Evolutionary conservation across 352 stramenopile species (phyloP).

Genomic region (Phytophthora pluvialis): DNA sequence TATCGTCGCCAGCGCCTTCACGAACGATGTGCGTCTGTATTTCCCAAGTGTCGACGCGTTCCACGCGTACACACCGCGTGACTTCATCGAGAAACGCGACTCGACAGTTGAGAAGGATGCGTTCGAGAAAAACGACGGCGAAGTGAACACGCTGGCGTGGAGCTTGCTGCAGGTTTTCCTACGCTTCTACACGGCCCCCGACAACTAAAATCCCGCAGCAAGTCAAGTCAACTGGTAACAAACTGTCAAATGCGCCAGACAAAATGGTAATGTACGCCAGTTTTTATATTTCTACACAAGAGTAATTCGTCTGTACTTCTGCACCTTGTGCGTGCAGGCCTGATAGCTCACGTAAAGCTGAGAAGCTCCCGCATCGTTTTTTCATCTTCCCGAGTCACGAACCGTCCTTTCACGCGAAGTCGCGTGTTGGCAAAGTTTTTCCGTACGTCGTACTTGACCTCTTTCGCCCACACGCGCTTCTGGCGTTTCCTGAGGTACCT

Average conservation of each 20-base stretch:
- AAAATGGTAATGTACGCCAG: conserved; percentile 27
- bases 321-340: neutral
- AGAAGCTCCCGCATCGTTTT: conserved; percentile 73
- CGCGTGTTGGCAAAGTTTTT: conserved; percentile 98
- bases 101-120: conserved; percentile 10
- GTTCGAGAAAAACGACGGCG: conserved; percentile 38
- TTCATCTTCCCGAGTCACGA: conserved; percentile 97
- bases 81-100: conserved; percentile 35
- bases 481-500: conserved; percentile 94
- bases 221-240: neutral
- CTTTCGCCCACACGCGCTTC: conserved; percentile 92
- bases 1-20: conserved; percentile 55
- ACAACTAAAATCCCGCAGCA: conserved; percentile 20
- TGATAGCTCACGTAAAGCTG: conserved; percentile 56
- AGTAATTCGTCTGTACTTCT: conserved; percentile 1
- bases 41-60: conserved; percentile 51
- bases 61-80: conserved; percentile 40
- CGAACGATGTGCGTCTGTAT: conserved; percentile 49
- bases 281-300: conserved; percentile 20
- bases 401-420: conserved; percentile 95
- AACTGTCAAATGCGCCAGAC: neutral
- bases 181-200: conserved; percentile 24
- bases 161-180: conserved; percentile 43
- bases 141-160: conserved; percentile 42
- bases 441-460: conserved; percentile 96